Evolutionary conservation across 306 rosid species (phyloP), one percentile per base, ranked within the genome.

Genomic region (Prunus kanzakura): DNA sequence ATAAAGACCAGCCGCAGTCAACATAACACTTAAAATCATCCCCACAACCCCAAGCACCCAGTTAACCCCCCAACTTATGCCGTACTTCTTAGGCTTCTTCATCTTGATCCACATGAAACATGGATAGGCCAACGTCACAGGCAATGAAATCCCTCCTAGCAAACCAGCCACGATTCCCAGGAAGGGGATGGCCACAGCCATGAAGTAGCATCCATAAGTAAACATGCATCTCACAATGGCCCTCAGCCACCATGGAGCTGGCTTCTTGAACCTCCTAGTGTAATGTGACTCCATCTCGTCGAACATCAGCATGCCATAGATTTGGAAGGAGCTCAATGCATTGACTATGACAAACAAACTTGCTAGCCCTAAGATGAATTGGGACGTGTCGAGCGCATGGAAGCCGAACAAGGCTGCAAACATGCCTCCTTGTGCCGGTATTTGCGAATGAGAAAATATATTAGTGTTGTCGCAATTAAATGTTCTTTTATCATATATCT

Each of bases 91-190:
- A 0, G 90, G 90, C 49, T 80, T 84, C 67, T 84, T 87, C n/a
- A 84, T 82, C 80, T 76, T 77, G 30, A 87, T 64, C 90, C 90
- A 87, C 90, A 84, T 84, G 73, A 84, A 87, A 51, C 88, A 79
- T 3, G 90, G 90, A 69, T 82, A 87, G 10, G 85, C 88, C 30
- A 84, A 71, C 6, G 90, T 87, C 38, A 87, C 86, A 0, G 88
- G 90, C 72, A 87, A 29, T 2, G 88, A 80, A 0, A 87, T 76
- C 20, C 90, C 90, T 27, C 90, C 90, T 1, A 87, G 16, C 2
- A 87, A 75, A 58, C 90, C 90, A 0, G 80, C 90, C 11, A 84
- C 3, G 64, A 79, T 84, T 22, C 83, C 79, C 56, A 84, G 43
- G 72, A 84, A 84, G 1, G 90, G 90, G 43, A 79, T 54, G 14